Evolutionary conservation across 495 filamentous ascomycete species (phyloP), one percentile per base, ranked within the genome.

Genomic region (Podospora conica): DNA sequence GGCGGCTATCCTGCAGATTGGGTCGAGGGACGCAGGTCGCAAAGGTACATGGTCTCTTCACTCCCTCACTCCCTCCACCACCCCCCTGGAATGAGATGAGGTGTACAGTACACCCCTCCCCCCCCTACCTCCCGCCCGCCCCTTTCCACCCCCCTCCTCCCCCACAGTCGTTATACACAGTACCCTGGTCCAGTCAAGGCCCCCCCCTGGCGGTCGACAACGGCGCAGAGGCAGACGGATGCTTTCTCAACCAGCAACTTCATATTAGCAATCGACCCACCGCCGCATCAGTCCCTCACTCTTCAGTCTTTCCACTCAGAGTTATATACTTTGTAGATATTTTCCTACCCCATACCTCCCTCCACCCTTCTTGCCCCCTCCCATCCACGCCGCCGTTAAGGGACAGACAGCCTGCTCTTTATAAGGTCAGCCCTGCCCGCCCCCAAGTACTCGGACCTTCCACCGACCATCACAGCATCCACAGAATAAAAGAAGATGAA

Each of bases 401-500:
- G 18, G 40, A 48, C 40, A 48, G 40, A n/a, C 40, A 48, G 40
- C 15, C 61, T 55, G 10, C 29, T 27, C 53, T 23, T 55, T 66
- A 62, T 57, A 66, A 66, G 65, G 65, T 63, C 59, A 58, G 65
- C n/a, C 20, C 29, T 53, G 29, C 9, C n/a, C 58, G 24, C 27
- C 54, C 54, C 24, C 53, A 24, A 40, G 8, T 24, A 56, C 65
- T 55, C 57, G 21, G 29, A 24, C 40, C n/a, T 8, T 23, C 48
- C 48, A 18, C 24, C 29, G 53, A 28, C 40, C 21, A 24, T 25
- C 29, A 28, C 48, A 10, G 22, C 40, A 5, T 55, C 61, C 31
- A 31, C 28, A 9, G 22, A 33, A 31, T 9, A 33, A 18, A 54
- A 58, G 21, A 56, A 3, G 11, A 53, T 48, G 28, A 25, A 58